Evolutionary conservation across 1,284 basidiomycete species (phyloP).

Genomic region (Cutaneotrichosporon sp.): DNA sequence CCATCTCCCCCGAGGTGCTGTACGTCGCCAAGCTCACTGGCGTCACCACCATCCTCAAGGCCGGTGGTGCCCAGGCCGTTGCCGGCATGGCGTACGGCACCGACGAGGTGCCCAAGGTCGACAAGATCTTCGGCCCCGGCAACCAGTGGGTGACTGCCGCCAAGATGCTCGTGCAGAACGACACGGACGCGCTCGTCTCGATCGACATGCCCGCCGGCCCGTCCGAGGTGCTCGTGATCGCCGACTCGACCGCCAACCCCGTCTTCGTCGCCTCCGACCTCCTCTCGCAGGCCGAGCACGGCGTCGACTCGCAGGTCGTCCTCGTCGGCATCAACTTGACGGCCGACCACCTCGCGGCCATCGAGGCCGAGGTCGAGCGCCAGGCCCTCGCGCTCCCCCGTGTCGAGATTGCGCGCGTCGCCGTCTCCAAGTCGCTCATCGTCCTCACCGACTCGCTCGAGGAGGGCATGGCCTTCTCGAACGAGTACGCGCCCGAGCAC

Average conservation of each 20-base stretch:
- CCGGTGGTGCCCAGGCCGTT: conserved; percentile 97
- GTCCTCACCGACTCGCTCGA: conserved; percentile 68
- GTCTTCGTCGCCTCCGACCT: conserved; percentile 95
- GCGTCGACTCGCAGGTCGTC: conserved; percentile 96
- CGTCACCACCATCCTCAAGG: conserved; percentile 83
- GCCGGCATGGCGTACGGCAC: conserved; percentile 97
- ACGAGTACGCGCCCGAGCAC: conserved; percentile 98
- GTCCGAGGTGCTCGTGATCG: conserved; percentile 93
- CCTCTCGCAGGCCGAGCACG: conserved; percentile 96
- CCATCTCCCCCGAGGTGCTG: conserved; percentile 90
- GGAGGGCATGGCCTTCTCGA: conserved; percentile 85
- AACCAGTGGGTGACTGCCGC: conserved; percentile 99
- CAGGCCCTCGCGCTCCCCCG: conserved; percentile 87
- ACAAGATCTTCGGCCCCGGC: conserved; percentile 98
- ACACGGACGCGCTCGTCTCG: conserved; percentile 92
- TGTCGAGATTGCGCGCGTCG: conserved; percentile 87
- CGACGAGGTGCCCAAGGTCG: conserved; percentile 93
- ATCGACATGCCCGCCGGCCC: conserved; percentile 99
- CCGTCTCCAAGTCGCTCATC: conserved; percentile 88
- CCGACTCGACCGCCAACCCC: conserved; percentile 81
- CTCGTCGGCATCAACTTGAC: conserved; percentile 78
- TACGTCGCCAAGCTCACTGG: conserved; percentile 89
- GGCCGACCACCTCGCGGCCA: conserved; percentile 64
- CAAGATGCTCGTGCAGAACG: conserved; percentile 99
- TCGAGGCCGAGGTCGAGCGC: conserved; percentile 81